These are phyloP conservation scores for Zoysia japonica DNA, from an alignment of 176 grass and related monocot genomes.

Conservation along the genomic window DNA sequence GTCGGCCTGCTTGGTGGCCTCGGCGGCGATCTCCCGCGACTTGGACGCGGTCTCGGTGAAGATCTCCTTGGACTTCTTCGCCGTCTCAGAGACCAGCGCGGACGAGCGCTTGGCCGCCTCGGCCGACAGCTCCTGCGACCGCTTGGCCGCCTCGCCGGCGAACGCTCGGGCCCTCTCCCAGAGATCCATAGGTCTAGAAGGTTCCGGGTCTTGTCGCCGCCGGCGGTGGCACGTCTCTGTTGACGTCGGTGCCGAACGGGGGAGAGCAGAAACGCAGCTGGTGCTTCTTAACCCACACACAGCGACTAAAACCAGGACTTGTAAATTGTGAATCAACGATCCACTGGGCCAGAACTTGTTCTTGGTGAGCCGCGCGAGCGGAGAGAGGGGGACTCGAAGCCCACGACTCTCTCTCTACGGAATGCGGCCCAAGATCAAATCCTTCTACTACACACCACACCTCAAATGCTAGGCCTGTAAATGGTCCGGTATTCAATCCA, in stretches of 20 bases:
- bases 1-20: slow-evolving; percentile 95
- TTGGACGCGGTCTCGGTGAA: slow-evolving; percentile 82
- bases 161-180: slow-evolving; percentile 83
- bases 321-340: too few relatives aligned
- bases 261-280: too few relatives aligned
- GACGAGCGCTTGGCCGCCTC: slow-evolving; percentile 84
- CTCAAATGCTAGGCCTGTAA: too few relatives aligned
- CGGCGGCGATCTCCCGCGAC: slow-evolving; percentile 81
- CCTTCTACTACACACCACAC: too few relatives aligned
- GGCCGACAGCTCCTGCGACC: slow-evolving; percentile 87
- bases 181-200: slow-evolving; percentile 76
- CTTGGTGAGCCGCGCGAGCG: neutral
- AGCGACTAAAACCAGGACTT: too few relatives aligned
- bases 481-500: too few relatives aligned
- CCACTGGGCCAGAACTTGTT: neutral
- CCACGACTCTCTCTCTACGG: too few relatives aligned
- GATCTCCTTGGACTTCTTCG: slow-evolving; percentile 88
- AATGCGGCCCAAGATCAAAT: neutral
- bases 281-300: too few relatives aligned
- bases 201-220: slow-evolving; percentile 12
- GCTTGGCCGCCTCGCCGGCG: slow-evolving; percentile 90
- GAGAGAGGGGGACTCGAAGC: too few relatives aligned
- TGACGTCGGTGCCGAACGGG: slow-evolving; percentile 38
- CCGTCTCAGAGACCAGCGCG: slow-evolving; percentile 70
- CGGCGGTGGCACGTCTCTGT: slow-evolving; percentile 32